Evolutionary conservation across 495 filamentous ascomycete genomes (phyloP).

Genomic region (Monascus purpureus): DNA sequence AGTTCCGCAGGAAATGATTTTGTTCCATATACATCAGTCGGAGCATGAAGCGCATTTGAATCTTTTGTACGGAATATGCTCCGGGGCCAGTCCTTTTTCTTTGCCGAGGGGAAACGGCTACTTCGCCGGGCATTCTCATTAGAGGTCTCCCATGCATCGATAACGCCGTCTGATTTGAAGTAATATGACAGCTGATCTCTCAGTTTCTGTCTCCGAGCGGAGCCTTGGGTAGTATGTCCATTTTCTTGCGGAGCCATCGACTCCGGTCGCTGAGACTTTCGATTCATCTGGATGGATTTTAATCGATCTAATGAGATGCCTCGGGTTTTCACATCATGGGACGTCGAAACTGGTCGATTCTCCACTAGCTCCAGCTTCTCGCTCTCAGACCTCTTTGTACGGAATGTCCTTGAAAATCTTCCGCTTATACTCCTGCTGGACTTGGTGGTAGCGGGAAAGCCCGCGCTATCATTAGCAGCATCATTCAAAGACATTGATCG

Average conservation of each 20-base stretch:
- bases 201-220: conserved; percentile 14
- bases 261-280: conserved; percentile 9
- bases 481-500: no score
- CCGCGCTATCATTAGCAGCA: neutral
- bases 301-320: conserved; percentile 17
- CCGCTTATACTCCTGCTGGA: neutral
- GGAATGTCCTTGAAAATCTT: neutral
- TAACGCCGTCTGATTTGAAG: conserved; percentile 25
- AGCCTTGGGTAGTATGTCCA: conserved; percentile 5
- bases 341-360: conserved; percentile 18
- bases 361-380: conserved; percentile 7
- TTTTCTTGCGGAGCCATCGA: conserved; percentile 2
- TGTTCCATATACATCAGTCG: conserved; percentile 1
- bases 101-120: conserved; percentile 3
- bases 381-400: conserved; percentile 9
- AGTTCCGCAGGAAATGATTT: neutral
- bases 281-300: conserved; percentile 9
- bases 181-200: conserved; percentile 26
- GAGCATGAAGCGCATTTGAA: conserved; percentile 4
- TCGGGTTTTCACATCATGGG: conserved; percentile 13
- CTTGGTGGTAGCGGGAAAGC: neutral
- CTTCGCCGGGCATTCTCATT: conserved; percentile 6
- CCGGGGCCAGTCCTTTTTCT: conserved; percentile 18
- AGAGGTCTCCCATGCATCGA: conserved; percentile 25
- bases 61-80: conserved; percentile 23